phyloP scores from a whole-genome alignment of 495 filamentous ascomycete genomes.

The Aspergillus sclerotioniger region DNA sequence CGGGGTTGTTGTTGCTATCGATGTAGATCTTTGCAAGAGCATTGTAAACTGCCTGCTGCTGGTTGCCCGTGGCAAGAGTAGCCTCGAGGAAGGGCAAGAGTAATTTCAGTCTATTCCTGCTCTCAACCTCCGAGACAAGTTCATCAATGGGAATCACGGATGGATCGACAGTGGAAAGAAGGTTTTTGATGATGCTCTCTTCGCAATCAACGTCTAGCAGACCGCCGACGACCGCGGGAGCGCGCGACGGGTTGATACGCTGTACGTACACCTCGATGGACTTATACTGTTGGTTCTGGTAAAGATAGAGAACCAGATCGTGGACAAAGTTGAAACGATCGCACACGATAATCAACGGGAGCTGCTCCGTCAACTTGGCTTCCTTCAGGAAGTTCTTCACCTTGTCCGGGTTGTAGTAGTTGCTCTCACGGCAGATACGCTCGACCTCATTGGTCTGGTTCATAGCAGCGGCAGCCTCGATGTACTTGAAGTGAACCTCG shows the following conservation, averaged over 20 bases:
- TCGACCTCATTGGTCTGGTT: slow-evolving; percentile 92
- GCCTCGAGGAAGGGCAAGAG: slow-evolving; percentile 95
- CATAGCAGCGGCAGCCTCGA: slow-evolving; percentile 92
- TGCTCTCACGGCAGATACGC: slow-evolving; percentile 94
- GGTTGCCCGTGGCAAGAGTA: slow-evolving; percentile 85
- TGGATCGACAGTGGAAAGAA: slow-evolving; percentile 84
- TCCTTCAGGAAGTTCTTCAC: slow-evolving; percentile 99
- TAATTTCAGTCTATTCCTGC: slow-evolving; percentile 91
- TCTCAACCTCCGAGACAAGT: slow-evolving; percentile 92
- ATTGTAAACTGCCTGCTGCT: slow-evolving; percentile 97
- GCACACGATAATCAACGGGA: slow-evolving; percentile 97
- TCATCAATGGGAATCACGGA: slow-evolving; percentile 90
- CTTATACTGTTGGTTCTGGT: slow-evolving; percentile 99
- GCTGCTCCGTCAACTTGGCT: slow-evolving; percentile 84
- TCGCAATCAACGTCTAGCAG: slow-evolving; percentile 98
- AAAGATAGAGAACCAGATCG: slow-evolving; percentile 94
- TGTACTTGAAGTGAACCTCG: slow-evolving; percentile 99
- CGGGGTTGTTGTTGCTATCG: slow-evolving; percentile 97
- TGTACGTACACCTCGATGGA: slow-evolving; percentile 99
- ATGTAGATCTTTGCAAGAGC: slow-evolving; percentile 99
- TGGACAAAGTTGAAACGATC: slow-evolving; percentile 99
- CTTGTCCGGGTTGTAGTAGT: slow-evolving; percentile 91
- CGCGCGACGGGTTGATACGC: slow-evolving; percentile 90
- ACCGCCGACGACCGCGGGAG: slow-evolving; percentile 91
- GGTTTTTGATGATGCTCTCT: slow-evolving; percentile 89